These are phyloP conservation scores for Aspergillus vadensis DNA, from an alignment of 2,329 filamentous ascomycete species.

Conservation along the genomic window DNA sequence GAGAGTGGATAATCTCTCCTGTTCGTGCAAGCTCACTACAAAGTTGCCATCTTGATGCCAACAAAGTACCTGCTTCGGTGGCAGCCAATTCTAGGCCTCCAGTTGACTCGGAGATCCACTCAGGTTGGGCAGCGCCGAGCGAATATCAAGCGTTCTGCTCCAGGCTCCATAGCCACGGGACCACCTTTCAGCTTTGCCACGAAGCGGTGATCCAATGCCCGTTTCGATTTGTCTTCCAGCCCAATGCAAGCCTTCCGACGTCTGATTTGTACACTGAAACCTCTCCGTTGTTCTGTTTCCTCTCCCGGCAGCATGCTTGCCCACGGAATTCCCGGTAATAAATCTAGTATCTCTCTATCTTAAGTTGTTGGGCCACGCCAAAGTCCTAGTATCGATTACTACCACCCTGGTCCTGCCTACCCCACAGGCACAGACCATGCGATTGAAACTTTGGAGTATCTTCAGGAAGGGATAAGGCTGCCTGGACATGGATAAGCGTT, in stretches of 20 bases:
- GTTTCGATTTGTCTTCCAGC: slow-evolving; percentile 13
- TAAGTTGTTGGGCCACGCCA: background rate
- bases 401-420: background rate
- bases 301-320: background rate
- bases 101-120: slow-evolving; percentile 17
- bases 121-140: slow-evolving; percentile 21
- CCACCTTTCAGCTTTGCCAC: slow-evolving; percentile 23
- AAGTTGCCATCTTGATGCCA: background rate
- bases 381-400: background rate
- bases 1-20: background rate
- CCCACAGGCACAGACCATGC: background rate
- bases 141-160: slow-evolving; percentile 16
- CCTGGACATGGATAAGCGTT: background rate
- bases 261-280: background rate
- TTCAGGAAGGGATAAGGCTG: background rate
- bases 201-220: slow-evolving; percentile 14
- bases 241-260: slow-evolving; percentile 4
- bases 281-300: background rate
- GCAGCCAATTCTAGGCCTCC: slow-evolving; percentile 12
- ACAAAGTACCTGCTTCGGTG: background rate
- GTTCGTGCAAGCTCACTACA: background rate
- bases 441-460: background rate
- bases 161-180: slow-evolving; percentile 17
- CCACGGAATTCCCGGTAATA: background rate
- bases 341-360: background rate